A percentile compares a stretch with the other conserved stretches of the same genome.
These are phyloP conservation scores for Ichthyophthirius multifiliis DNA, from an alignment of 169 alveolate genomes.

Conservation along the genomic window DNA sequence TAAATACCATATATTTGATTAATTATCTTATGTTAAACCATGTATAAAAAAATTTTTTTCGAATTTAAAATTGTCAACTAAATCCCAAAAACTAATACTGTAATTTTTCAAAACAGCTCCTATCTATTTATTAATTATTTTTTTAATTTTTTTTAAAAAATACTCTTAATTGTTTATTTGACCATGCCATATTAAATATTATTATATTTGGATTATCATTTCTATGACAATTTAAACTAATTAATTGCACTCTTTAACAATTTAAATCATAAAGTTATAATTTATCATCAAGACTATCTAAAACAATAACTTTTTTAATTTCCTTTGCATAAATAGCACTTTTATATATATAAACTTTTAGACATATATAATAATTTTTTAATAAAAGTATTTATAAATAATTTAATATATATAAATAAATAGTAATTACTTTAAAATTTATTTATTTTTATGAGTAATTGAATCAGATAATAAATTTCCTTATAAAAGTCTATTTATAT, in stretches of 20 bases:
- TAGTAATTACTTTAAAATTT: no score
- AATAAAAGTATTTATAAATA: background rate
- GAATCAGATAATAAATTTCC: background rate
- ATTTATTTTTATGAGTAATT: no score
- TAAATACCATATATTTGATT: constrained; percentile 39
- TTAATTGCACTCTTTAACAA: background rate
- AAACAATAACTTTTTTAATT: background rate
- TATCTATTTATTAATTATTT: background rate
- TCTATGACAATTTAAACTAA: background rate
- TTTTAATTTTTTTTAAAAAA: background rate
- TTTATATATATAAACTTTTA: background rate
- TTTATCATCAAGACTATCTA: constrained; percentile 30
- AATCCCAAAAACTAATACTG: constrained; percentile 20
- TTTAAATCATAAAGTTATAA: constrained; percentile 12
- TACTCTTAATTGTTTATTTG: constrained; percentile 34
- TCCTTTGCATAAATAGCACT: constrained; percentile 1
- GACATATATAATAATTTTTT: background rate
- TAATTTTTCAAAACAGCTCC: constrained; percentile 29
- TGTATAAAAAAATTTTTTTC: constrained; percentile 8
- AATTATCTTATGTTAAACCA: constrained; percentile 7
- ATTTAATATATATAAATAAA: no score
- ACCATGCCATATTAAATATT: constrained; percentile 34
- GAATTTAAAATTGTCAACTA: constrained; percentile 2
- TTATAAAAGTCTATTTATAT: no score
- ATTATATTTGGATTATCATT: constrained; percentile 23